Conservation (phyloP, 176 grass and related monocot species). For the Eragrostis curvula region DNA sequence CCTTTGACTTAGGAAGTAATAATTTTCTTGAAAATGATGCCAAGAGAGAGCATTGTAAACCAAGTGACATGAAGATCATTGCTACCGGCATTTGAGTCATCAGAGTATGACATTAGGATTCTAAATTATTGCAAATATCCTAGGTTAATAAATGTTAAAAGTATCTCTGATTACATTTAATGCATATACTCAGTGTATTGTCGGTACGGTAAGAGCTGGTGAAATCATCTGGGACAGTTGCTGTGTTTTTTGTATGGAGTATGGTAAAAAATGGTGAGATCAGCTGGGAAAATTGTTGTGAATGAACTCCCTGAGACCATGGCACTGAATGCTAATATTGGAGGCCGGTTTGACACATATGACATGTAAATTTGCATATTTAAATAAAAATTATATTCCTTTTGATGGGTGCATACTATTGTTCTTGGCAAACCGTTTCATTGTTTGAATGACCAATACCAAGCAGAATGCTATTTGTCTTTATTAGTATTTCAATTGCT, state of each 20-base stretch:
- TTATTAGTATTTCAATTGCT: conserved; percentile 9
- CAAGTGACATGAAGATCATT: neutral
- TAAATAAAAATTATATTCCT: neutral
- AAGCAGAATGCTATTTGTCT: neutral
- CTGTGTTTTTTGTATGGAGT: too few species aligned
- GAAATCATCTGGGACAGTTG: neutral
- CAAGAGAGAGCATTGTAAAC: neutral
- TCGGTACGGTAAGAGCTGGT: neutral
- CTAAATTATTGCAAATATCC: neutral
- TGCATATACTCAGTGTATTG: neutral
- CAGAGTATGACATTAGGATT: neutral
- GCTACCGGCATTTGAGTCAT: neutral
- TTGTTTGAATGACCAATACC: neutral
- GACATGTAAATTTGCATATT: conserved; percentile 11
- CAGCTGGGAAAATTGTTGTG: too few species aligned
- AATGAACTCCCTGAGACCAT: too few species aligned
- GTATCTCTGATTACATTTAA: neutral
- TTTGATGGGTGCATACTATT: neutral
- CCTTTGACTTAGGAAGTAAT: neutral
- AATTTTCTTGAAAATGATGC: conserved; percentile 35
- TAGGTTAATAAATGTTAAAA: neutral
- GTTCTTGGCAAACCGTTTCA: neutral
- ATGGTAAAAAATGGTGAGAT: too few species aligned
- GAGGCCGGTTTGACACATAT: too few species aligned
- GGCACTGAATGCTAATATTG: too few species aligned